Conservation (phyloP, 2,329 filamentous ascomycete species). For the Sporothrix globosa region DNA sequence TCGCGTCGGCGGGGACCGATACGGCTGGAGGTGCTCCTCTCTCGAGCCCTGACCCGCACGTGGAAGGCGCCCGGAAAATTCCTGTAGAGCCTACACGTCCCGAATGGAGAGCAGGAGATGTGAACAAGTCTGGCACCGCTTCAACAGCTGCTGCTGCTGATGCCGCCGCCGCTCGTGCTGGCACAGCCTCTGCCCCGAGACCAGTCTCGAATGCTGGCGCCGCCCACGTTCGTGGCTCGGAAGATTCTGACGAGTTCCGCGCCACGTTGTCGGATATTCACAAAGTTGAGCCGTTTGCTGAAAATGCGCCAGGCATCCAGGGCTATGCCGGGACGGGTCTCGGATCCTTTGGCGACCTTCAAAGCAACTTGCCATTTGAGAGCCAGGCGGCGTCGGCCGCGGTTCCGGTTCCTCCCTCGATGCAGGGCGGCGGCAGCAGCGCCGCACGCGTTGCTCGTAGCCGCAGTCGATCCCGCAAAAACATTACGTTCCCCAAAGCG, state of each 20-base stretch:
- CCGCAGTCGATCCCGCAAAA: constrained; percentile 40
- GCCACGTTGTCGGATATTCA: constrained; percentile 58
- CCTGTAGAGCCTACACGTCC: constrained; percentile 61
- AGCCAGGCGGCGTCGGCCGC: constrained; percentile 48
- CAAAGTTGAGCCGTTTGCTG: constrained; percentile 59
- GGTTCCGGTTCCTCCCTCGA: neutral
- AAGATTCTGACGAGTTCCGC: constrained; percentile 60
- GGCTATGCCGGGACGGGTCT: constrained; percentile 47
- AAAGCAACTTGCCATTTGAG: constrained; percentile 60
- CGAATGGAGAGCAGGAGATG: constrained; percentile 61
- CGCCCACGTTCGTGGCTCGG: constrained; percentile 53
- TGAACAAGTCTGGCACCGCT: constrained; percentile 38
- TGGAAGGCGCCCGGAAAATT: constrained; percentile 54
- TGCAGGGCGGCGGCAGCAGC: neutral
- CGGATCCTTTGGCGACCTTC: constrained; percentile 59
- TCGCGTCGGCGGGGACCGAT: constrained; percentile 6
- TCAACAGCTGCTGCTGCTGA: constrained; percentile 27
- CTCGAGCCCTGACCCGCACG: constrained; percentile 33
- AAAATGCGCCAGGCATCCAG: constrained; percentile 42
- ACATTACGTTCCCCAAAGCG: constrained; percentile 52
- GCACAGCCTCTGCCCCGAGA: constrained; percentile 1
- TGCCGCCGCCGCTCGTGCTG: neutral
- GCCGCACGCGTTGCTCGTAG: neutral
- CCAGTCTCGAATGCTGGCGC: constrained; percentile 34
- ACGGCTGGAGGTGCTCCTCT: constrained; percentile 6